These are phyloP conservation scores for Colletotrichum australisinense DNA, from an alignment of 2,329 filamentous ascomycete genomes.

Conservation along the genomic window DNA sequence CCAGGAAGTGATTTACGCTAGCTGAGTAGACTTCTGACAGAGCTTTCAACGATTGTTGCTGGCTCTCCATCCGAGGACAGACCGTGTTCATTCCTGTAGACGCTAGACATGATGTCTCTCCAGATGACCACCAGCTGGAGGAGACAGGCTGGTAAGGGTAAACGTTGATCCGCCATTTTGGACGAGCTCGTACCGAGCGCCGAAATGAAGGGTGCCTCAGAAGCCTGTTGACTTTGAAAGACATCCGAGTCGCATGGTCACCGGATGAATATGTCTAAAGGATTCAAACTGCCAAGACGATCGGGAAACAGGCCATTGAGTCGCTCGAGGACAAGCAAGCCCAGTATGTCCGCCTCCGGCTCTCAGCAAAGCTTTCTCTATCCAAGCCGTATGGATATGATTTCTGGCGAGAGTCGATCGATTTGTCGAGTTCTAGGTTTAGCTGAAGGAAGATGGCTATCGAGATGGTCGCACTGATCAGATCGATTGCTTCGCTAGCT, in stretches of 20 bases:
- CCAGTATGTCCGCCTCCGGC: constrained; percentile 78
- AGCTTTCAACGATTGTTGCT: constrained; percentile 54
- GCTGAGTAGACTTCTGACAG: constrained; percentile 62
- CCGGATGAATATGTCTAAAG: constrained; percentile 74
- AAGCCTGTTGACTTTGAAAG: constrained; percentile 71
- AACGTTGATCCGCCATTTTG: constrained; percentile 40
- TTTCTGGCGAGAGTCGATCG: constrained; percentile 50
- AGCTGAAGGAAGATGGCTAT: constrained; percentile 69
- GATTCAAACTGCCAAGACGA: constrained; percentile 66
- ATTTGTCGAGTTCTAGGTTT: constrained; percentile 69
- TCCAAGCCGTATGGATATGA: constrained; percentile 68
- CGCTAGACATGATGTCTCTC: constrained; percentile 71
- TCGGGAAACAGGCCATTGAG: constrained; percentile 69
- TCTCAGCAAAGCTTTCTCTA: constrained; percentile 70
- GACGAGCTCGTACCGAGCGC: constrained; percentile 48
- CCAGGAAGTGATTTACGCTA: constrained; percentile 70
- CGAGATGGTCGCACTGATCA: constrained; percentile 70
- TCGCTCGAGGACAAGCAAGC: constrained; percentile 75
- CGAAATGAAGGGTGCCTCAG: constrained; percentile 71
- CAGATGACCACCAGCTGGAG: constrained; percentile 73
- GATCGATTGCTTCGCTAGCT: constrained; percentile 71
- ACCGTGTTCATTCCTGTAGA: constrained; percentile 50
- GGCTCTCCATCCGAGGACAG: constrained; percentile 34
- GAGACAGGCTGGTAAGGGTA: constrained; percentile 69
- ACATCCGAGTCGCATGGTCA: constrained; percentile 70